phyloP scores from a whole-genome alignment of 2,329 filamentous ascomycete species.

The Fusarium gaditjirri region DNA sequence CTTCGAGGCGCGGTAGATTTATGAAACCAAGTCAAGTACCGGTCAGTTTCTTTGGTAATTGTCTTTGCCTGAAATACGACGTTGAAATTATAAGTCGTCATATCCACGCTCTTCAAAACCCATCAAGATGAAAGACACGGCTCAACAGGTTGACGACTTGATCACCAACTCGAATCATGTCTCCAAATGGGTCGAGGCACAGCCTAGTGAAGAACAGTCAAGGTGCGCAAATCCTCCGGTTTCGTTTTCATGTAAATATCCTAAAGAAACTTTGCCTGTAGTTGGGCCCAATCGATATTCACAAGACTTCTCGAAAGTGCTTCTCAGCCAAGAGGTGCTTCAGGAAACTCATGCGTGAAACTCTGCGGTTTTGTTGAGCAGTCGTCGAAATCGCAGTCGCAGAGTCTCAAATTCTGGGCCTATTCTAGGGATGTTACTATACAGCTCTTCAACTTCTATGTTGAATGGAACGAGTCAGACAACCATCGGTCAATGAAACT shows the following conservation, averaged over 20 bases:
- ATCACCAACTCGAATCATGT: slow-evolving; percentile 52
- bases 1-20: slow-evolving; percentile 3
- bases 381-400: slow-evolving; percentile 61
- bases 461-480: slow-evolving; percentile 75
- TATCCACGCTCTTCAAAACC: neutral
- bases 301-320: slow-evolving; percentile 60
- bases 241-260: slow-evolving; percentile 28
- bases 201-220: slow-evolving; percentile 48
- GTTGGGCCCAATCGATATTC: slow-evolving; percentile 56
- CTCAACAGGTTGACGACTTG: slow-evolving; percentile 47
- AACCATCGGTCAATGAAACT: slow-evolving; percentile 72
- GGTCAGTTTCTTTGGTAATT: neutral
- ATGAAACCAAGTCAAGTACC: neutral
- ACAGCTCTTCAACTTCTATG: slow-evolving; percentile 69
- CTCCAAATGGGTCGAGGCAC: slow-evolving; percentile 57
- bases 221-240: slow-evolving; percentile 48
- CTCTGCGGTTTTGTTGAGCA: slow-evolving; percentile 72
- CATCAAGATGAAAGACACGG: slow-evolving; percentile 39
- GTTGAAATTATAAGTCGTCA: neutral
- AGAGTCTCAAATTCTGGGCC: slow-evolving; percentile 58
- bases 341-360: slow-evolving; percentile 66
- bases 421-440: slow-evolving; percentile 61
- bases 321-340: slow-evolving; percentile 64
- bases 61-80: neutral
- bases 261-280: slow-evolving; percentile 37